These are phyloP conservation scores for Oryza nivara DNA, from an alignment of 176 grass and related monocot genomes.

Conservation along the genomic window DNA sequence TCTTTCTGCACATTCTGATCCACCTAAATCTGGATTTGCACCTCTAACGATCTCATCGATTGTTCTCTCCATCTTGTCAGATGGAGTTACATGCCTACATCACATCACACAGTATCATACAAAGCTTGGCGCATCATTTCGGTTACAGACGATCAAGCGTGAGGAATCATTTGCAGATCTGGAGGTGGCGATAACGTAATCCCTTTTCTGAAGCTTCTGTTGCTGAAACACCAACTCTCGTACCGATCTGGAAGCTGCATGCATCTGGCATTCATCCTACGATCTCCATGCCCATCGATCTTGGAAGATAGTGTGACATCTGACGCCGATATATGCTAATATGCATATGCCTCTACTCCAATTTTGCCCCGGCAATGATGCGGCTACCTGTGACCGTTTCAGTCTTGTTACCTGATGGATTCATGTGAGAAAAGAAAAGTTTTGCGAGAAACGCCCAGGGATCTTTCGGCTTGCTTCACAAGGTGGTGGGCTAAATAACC, in stretches of 20 bases:
- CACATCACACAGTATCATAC: too few relatives aligned
- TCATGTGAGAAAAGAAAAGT: not conserved
- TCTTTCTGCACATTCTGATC: not conserved
- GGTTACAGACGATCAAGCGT: not conserved
- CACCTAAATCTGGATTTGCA: slow-evolving; percentile 7
- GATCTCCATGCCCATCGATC: not conserved
- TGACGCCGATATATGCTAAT: not conserved
- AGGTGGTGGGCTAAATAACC: too few relatives aligned
- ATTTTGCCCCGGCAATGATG: too few relatives aligned
- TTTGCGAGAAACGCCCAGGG: too few relatives aligned
- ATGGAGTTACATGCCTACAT: not conserved
- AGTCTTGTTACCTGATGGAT: not conserved
- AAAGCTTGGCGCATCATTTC: not conserved
- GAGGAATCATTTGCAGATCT: not conserved
- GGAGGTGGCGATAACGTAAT: not conserved
- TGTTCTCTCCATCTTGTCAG: slow-evolving; percentile 9
- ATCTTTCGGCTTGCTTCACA: too few relatives aligned
- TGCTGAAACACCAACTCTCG: not conserved
- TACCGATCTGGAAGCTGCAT: not conserved
- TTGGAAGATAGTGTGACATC: slow-evolving; percentile 12
- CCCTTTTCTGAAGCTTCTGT: slow-evolving; percentile 1
- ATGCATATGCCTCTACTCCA: too few relatives aligned
- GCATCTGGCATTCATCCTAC: not conserved
- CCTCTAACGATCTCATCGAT: slow-evolving; percentile 1
- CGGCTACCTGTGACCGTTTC: not conserved